Evolutionary conservation across 768 basidiomycete species (phyloP).

Genomic region (Leccinellum luteum): DNA sequence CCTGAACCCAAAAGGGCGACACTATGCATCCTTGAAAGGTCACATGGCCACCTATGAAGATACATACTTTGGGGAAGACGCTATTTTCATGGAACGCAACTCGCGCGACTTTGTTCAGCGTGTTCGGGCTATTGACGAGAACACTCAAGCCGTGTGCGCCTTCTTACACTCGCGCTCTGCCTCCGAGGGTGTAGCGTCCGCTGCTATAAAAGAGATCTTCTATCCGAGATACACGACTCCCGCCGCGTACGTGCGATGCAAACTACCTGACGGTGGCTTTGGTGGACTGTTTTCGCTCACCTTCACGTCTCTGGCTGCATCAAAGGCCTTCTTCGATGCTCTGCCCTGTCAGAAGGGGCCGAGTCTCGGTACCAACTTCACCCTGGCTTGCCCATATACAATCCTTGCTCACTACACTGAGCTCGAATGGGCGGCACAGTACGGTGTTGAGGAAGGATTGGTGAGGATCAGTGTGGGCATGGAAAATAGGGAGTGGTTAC

Average conservation of each 20-base stretch:
- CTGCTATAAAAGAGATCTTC: slow-evolving; percentile 77
- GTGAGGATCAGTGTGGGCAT: slow-evolving; percentile 91
- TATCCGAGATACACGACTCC: slow-evolving; percentile 84
- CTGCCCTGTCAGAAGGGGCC: slow-evolving; percentile 88
- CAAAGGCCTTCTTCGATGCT: slow-evolving; percentile 80
- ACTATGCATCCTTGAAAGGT: slow-evolving; percentile 65
- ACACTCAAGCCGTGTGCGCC: slow-evolving; percentile 80
- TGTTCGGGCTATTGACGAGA: slow-evolving; percentile 72
- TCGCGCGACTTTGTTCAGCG: slow-evolving; percentile 88
- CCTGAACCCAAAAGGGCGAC: slow-evolving; percentile 73
- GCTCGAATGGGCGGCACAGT: slow-evolving; percentile 86
- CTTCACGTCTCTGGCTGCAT: slow-evolving; percentile 68
- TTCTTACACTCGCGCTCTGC: slow-evolving; percentile 63
- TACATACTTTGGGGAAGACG: slow-evolving; percentile 85
- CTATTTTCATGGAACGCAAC: slow-evolving; percentile 96
- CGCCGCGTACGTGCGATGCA: slow-evolving; percentile 68
- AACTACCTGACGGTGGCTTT: slow-evolving; percentile 57
- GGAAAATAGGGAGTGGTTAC: slow-evolving; percentile 63
- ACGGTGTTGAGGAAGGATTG: slow-evolving; percentile 79
- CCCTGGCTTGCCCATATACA: slow-evolving; percentile 90
- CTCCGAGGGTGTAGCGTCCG: slow-evolving; percentile 33
- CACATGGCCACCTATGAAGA: slow-evolving; percentile 74
- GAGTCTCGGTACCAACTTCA: slow-evolving; percentile 92
- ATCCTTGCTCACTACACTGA: slow-evolving; percentile 89
- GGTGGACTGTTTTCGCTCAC: slow-evolving; percentile 88